A percentile compares a stretch with the other conserved stretches of the same genome.
These are phyloP conservation scores for Ustulina deusta DNA, from an alignment of 2,329 filamentous ascomycete genomes.

Conservation along the genomic window DNA sequence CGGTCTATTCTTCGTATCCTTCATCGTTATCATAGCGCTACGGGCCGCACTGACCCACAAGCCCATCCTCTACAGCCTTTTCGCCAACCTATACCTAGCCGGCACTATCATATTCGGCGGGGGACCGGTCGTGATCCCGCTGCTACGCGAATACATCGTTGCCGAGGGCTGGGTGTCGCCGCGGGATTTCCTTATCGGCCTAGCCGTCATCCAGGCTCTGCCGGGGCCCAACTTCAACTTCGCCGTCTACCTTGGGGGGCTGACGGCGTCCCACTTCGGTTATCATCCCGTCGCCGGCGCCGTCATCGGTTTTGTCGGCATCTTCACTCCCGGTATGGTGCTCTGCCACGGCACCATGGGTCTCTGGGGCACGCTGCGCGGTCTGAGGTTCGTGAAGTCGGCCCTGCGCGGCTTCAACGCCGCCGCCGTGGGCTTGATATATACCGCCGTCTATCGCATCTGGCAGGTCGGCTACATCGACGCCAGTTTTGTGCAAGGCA, in stretches of 20 bases:
- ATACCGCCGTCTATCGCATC: constrained; percentile 72
- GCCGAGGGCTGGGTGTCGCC: constrained; percentile 76
- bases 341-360: constrained; percentile 65
- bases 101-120: constrained; percentile 77
- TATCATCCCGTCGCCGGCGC: constrained; percentile 56
- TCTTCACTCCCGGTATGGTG: constrained; percentile 64
- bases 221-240: constrained; percentile 68
- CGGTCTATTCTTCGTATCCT: constrained; percentile 64
- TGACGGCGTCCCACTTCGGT: constrained; percentile 59
- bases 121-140: constrained; percentile 73
- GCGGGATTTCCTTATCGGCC: constrained; percentile 77
- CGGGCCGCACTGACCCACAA: constrained; percentile 58
- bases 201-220: constrained; percentile 78
- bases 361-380: constrained; percentile 63
- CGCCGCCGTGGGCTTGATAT: constrained; percentile 70
- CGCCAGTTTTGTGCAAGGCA: constrained; percentile 59
- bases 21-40: constrained; percentile 67
- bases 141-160: constrained; percentile 72
- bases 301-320: constrained; percentile 63
- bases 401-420: constrained; percentile 69
- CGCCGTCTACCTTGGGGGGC: constrained; percentile 62
- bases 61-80: constrained; percentile 69
- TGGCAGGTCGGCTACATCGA: constrained; percentile 73
- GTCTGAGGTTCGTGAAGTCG: constrained; percentile 59
- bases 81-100: constrained; percentile 79